Conservation (phyloP, 257 asterid genomes). For the Solanum chmielewskii region DNA sequence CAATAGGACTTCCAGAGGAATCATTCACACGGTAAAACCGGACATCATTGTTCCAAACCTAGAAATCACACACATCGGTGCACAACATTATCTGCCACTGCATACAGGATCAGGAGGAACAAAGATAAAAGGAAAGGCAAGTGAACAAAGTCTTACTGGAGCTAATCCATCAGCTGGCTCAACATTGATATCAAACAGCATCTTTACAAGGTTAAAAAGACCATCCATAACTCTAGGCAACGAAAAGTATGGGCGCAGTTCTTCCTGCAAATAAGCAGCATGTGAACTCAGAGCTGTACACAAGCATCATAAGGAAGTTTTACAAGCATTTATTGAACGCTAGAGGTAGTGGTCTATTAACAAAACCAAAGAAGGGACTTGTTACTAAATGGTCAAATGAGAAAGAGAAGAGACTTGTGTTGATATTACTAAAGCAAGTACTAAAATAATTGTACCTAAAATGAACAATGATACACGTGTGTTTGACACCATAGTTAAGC, state of each 20-base stretch:
- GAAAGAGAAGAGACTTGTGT: neutral
- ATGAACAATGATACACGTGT: neutral
- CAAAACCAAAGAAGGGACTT: neutral
- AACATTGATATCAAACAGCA: slow-evolving; percentile 57
- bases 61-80: slow-evolving; percentile 5
- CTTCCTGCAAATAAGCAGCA: slow-evolving; percentile 57
- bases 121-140: neutral
- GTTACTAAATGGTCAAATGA: neutral
- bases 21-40: slow-evolving; percentile 76
- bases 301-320: neutral
- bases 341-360: neutral
- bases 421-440: neutral
- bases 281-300: slow-evolving; percentile 1
- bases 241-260: slow-evolving; percentile 90
- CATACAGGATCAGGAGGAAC: neutral
- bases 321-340: neutral
- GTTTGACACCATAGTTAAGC: neutral
- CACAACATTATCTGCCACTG: neutral
- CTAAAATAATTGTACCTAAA: neutral
- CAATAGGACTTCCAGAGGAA: slow-evolving; percentile 68
- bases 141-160: slow-evolving; percentile 42
- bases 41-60: slow-evolving; percentile 95
- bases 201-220: slow-evolving; percentile 74
- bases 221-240: slow-evolving; percentile 97
- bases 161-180: slow-evolving; percentile 87